These are phyloP conservation scores for Fusarium brevicatenulatum DNA, from an alignment of 2,329 filamentous ascomycete species.

Conservation along the genomic window DNA sequence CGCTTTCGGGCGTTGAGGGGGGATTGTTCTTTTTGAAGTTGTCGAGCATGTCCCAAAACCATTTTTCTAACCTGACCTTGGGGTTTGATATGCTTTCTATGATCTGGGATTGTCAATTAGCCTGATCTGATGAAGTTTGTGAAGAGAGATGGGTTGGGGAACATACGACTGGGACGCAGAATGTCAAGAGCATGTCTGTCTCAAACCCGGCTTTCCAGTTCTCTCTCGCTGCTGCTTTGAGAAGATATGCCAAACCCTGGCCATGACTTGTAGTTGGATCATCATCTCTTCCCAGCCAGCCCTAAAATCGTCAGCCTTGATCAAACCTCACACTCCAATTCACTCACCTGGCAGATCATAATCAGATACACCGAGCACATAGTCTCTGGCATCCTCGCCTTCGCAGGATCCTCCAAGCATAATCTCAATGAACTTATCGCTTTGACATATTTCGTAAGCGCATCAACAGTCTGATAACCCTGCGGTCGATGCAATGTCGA, in stretches of 20 bases:
- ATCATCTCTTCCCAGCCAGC: conserved; percentile 46
- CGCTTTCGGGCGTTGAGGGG: background rate
- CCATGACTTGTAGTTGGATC: conserved; percentile 45
- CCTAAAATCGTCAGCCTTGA: conserved; percentile 16
- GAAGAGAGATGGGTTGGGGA: rapidly evolving
- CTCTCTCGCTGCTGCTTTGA: conserved; percentile 42
- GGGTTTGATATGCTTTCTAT: conserved; percentile 47
- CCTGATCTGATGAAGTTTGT: too few species aligned
- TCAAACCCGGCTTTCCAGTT: conserved; percentile 44
- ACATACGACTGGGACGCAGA: conserved; percentile 47
- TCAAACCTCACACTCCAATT: rapidly evolving
- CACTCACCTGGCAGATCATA: conserved; percentile 49
- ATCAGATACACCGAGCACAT: conserved; percentile 52
- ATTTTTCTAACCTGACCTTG: conserved; percentile 26
- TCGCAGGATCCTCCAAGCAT: conserved; percentile 43
- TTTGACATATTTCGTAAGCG: conserved; percentile 46
- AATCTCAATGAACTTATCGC: conserved; percentile 45
- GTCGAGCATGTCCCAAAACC: conserved; percentile 39
- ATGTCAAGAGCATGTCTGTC: conserved; percentile 44
- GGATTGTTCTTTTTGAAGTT: conserved; percentile 26
- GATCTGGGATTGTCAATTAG: conserved; percentile 29
- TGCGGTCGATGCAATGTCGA: conserved; percentile 37
- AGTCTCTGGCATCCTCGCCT: conserved; percentile 46
- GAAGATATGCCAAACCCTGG: conserved; percentile 47
- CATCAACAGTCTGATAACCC: conserved; percentile 27